Evolutionary conservation across 495 filamentous ascomycete species (phyloP), one percentile per base, ranked within the genome.

Genomic region (Xylaria nigripes): DNA sequence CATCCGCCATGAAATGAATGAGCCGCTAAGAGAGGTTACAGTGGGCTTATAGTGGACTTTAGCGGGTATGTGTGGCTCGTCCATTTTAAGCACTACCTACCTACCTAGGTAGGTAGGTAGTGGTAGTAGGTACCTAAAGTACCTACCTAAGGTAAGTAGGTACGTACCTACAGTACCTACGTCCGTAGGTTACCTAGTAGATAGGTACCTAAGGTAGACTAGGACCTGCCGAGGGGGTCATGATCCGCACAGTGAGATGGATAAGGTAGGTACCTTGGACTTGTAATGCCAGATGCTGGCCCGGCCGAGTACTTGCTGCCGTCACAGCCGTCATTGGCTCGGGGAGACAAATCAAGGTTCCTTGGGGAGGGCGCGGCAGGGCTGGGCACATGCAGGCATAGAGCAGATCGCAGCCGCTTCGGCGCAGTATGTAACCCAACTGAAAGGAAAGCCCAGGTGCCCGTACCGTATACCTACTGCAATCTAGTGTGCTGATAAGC

Each of bases 291-390:
- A 25, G 48, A n/a, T 48, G 51, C 24, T 43, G n/a, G 48, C 23
- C 15, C 21, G 12, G 38, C 24, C 36, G 13, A 36, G 50, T 45
- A 25, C 27, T 12, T 48, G 42, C 42, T 48, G 42, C 41, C 42
- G 22, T 30, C 24, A 25, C 44, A 32, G 27, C 32, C 52, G 45
- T 34, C 25, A 55, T 55, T 55, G 52, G 52, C 52, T 55, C 52
- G 21, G 32, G 47, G 15, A 43, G 45, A n/a, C 29, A 49, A 48
- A 55, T 45, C 53, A 55, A 46, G 53, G 24, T 48, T 45, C 45
- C 43, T 23, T 9, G 43, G 12, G 43, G 19, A 40, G 18, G 15
- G 53, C 53, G 48, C 46, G 36, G 53, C 53, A 55, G 29, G 47
- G 53, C 53, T 55, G 15, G 46, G 40, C 46, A 45, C 36, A 44